These are phyloP conservation scores for Ambrosia trifida DNA, from an alignment of 129 eudicot species.

Conservation along the genomic window DNA sequence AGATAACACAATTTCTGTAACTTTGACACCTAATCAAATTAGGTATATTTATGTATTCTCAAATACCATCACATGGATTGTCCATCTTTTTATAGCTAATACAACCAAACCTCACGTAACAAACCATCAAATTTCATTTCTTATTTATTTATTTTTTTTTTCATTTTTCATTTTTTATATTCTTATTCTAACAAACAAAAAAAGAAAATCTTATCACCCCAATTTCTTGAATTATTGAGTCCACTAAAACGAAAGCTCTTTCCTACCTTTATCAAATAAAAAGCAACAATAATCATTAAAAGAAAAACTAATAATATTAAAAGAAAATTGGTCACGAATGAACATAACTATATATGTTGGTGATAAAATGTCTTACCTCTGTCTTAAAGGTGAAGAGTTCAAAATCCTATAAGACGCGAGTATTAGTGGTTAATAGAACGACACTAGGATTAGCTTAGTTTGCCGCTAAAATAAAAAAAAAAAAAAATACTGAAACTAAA, in stretches of 20 bases:
- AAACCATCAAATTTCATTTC: not conserved
- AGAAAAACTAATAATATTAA: not conserved
- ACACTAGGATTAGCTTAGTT: too few species aligned
- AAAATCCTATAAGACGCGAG: too few species aligned
- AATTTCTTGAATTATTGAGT: not conserved
- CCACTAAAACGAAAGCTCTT: not conserved
- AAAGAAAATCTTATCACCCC: not conserved
- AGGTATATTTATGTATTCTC: too few species aligned
- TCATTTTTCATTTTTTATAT: too few species aligned
- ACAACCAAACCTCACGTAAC: not conserved
- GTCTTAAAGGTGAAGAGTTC: too few species aligned
- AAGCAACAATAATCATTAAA: not conserved
- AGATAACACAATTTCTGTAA: too few species aligned
- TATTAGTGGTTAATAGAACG: too few species aligned
- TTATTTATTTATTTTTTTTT: too few species aligned
- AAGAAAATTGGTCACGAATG: not conserved
- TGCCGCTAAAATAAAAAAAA: not conserved
- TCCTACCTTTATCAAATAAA: not conserved
- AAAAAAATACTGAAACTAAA: not conserved
- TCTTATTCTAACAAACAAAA: too few species aligned
- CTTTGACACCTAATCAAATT: too few species aligned
- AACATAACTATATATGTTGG: too few species aligned
- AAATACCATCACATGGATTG: not conserved
- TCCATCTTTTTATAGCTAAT: not conserved
- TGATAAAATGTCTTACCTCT: too few species aligned